phyloP scores from a whole-genome alignment of 2,329 filamentous ascomycete genomes.

The Trichophyton mentagrophytes region DNA sequence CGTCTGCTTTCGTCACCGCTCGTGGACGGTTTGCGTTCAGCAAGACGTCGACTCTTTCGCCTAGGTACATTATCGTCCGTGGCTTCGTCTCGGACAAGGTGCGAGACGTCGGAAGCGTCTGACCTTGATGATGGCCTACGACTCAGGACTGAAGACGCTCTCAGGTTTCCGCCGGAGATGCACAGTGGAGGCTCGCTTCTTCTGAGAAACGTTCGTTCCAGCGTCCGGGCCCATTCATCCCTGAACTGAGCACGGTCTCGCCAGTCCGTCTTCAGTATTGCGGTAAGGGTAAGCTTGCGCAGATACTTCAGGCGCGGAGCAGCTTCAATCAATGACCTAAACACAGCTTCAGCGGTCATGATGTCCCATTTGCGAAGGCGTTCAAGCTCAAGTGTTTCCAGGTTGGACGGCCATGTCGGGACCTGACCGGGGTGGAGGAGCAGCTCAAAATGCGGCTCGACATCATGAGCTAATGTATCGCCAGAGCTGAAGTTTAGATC shows the following conservation, averaged over 20 bases:
- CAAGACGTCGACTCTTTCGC: slow-evolving; percentile 4
- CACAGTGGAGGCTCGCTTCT: slow-evolving; percentile 15
- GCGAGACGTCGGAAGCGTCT: background rate
- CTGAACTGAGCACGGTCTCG: slow-evolving; percentile 69
- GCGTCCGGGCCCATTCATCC: slow-evolving; percentile 59
- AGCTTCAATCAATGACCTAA: slow-evolving; percentile 62
- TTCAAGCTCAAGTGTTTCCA: slow-evolving; percentile 60
- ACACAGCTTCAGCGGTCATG: slow-evolving; percentile 60
- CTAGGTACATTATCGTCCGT: background rate
- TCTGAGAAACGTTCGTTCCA: slow-evolving; percentile 42
- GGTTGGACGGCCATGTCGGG: slow-evolving; percentile 63
- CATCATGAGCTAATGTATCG: slow-evolving; percentile 44
- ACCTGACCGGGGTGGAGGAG: slow-evolving; percentile 47
- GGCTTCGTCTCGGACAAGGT: background rate
- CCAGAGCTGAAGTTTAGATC: slow-evolving; percentile 51
- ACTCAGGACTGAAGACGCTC: background rate
- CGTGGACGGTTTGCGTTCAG: background rate
- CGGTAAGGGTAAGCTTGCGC: slow-evolving; percentile 58
- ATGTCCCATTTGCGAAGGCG: slow-evolving; percentile 64
- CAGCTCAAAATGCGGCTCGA: slow-evolving; percentile 59
- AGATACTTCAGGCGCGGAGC: slow-evolving; percentile 55
- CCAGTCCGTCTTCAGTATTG: slow-evolving; percentile 68
- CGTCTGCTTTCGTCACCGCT: background rate
- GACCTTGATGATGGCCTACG: background rate
- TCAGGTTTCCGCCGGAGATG: background rate